Conservation (phyloP, 2,329 filamentous ascomycete genomes). For the Ophiostoma ulmi region DNA sequence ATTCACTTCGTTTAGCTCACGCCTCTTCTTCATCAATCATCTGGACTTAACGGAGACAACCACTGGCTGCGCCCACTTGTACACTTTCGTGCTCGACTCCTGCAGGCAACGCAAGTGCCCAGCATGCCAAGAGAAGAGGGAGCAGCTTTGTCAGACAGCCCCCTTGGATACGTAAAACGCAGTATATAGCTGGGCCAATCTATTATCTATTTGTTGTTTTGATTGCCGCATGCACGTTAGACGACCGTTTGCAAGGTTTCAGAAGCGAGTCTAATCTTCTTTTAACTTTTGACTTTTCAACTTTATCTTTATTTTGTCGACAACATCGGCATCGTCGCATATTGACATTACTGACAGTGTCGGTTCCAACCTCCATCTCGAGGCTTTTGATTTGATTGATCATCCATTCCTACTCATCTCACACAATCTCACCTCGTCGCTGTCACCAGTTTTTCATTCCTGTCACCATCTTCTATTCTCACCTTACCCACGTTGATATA, state of each 20-base stretch:
- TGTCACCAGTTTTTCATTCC: background rate
- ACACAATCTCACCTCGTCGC: background rate
- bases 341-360: background rate
- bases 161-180: background rate
- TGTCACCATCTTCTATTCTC: background rate
- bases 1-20: background rate
- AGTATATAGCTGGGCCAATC: background rate
- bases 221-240: background rate
- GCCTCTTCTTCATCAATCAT: conserved; percentile 1
- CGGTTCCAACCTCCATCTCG: too few species aligned
- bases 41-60: background rate
- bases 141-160: conserved; percentile 4
- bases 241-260: conserved; percentile 1
- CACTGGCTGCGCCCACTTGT: background rate
- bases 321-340: background rate
- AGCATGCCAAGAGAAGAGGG: conserved; percentile 10
- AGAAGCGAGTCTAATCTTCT: background rate
- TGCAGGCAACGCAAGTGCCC: conserved; percentile 8
- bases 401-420: background rate
- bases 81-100: background rate
- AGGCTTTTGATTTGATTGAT: background rate
- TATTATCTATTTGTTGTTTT: background rate
- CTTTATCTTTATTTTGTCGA: background rate
- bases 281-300: background rate
- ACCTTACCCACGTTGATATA: conserved; percentile 5